Evolutionary conservation across 306 rosid genomes (phyloP), one percentile per base, ranked within the genome.

Genomic region (Medicago arabica): DNA sequence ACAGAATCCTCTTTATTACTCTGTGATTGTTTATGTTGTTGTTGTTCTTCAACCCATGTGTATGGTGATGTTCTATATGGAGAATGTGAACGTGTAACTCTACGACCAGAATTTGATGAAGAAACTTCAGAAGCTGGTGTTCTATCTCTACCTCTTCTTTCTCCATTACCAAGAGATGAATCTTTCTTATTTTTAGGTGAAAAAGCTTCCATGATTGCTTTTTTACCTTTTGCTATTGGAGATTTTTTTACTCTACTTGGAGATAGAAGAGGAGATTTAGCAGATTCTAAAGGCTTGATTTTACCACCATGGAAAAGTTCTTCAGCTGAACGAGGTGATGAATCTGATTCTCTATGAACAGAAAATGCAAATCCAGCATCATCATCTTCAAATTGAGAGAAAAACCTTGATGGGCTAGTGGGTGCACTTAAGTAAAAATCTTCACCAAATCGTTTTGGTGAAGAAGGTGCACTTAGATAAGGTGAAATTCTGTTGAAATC

Each of bases 261-360:
- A 69, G 89, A 72, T 3, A 81, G 34, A 25, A 69, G 72, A 8
- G 89, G 79, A 38, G 69, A 78, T 7, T 17, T 85, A 3, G 28
- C 10, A 16, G 74, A 57, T 36, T 74, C 61, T 23, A 49, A 12
- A 54, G 96, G 92, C 44, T 86, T 79, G 74, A 95, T 89, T 57
- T 69, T 86, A 0, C 99, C 97, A 12, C 83, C 90, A 31, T 90
- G 85, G 55, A 95, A 92, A 11, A 95, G 96, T 78, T 92, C 97
- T 4, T 88, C 99, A 0, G 97, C 99, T 3, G 97, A 89, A 39
- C 88, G 92, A 34, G 96, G 82, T 7, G 75, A 25, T 36, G 81
- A 72, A 4, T 84, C 80, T 1, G 83, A 55, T 38, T 89, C 87
- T 39, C 59, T 71, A 9, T 77, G 28, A 7, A 95, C 82, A 40